These are phyloP conservation scores for Saccharomyces paradoxus DNA, from an alignment of 805 yeast genomes.

Conservation along the genomic window DNA sequence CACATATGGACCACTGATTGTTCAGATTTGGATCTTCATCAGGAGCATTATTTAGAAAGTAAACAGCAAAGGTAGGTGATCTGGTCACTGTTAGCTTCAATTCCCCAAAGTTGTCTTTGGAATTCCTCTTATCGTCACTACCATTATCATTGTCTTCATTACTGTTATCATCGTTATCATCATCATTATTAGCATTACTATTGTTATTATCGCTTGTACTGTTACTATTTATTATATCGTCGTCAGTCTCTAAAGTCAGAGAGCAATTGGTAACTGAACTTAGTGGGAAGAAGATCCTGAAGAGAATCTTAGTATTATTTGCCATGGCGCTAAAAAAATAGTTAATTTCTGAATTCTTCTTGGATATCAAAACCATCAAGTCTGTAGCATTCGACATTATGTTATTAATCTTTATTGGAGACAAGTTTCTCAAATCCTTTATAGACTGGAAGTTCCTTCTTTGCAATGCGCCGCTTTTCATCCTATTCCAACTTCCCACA, in stretches of 20 bases:
- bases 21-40: constrained; percentile 32
- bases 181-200: constrained; percentile 11
- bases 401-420: constrained; percentile 56
- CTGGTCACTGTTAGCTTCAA: constrained; percentile 43
- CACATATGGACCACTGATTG: constrained; percentile 51
- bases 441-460: constrained; percentile 33
- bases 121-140: constrained; percentile 6
- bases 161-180: constrained; percentile 7
- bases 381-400: constrained; percentile 61
- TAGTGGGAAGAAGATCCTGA: constrained; percentile 65
- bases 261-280: constrained; percentile 53
- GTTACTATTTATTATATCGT: constrained; percentile 11
- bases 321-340: constrained; percentile 72
- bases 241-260: constrained; percentile 39
- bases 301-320: constrained; percentile 57
- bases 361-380: constrained; percentile 59
- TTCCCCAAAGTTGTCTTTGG: constrained; percentile 33
- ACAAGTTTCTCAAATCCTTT: constrained; percentile 46
- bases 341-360: constrained; percentile 63
- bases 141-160: constrained; percentile 13
- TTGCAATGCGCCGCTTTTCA: constrained; percentile 51
- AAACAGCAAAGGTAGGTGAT: constrained; percentile 74
- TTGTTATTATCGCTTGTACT: not conserved
- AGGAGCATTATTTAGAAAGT: constrained; percentile 48
- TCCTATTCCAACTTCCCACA: constrained; percentile 76